Base-by-base conservation (phyloP, 179 eudicot genomes). In the Spinacia oleracea region DNA sequence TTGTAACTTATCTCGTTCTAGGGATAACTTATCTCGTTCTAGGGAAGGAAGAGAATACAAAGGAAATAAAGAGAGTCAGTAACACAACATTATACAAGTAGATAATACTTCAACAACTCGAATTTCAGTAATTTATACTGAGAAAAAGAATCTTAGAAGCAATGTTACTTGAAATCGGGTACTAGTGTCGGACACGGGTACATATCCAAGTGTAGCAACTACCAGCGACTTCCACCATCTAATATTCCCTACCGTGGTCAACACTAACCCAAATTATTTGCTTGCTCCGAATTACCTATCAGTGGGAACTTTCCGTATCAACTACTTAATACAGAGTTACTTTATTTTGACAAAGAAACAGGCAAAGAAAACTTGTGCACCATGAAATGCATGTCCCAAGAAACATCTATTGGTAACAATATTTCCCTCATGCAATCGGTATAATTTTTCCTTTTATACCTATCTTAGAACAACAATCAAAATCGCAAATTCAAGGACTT, bases 331-430 rank as follows among this genome's bases (percentile, higher is more conserved):
- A 16, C 34, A 62, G 35, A n/a, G n/a, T 21, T 46, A 23, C 46
- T 63, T 32, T 20, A 58, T 62, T 71, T 72, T 65, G 23, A 34
- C 9, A 48, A n/a, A 55, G 62, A 43, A 55, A 59, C 43, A 65
- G 70, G n/a, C 50, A 55, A 72, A n/a, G n/a, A n/a, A 75, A 69
- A 40, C 64, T 38, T 59, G 72, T 6, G 42, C 23, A 35, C 79
- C 42, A n/a, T 74, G 62, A 46, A 59, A 59, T 29, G 16, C 65
- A 59, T 56, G 74, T 50, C 43, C 59, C 16, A 31, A n/a, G 27
- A 32, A 62, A 23, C 59, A 50, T 18, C 55, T 59, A 29, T 18
- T 50, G 31, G 66, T 72, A 27, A 53, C 58, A 74, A 50, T 67
- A 34, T 55, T 31, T n/a, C n/a, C n/a, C n/a, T n/a, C n/a, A n/a